Conservation (phyloP, 139 green algal species). For the Tetradesmus obliquus region DNA sequence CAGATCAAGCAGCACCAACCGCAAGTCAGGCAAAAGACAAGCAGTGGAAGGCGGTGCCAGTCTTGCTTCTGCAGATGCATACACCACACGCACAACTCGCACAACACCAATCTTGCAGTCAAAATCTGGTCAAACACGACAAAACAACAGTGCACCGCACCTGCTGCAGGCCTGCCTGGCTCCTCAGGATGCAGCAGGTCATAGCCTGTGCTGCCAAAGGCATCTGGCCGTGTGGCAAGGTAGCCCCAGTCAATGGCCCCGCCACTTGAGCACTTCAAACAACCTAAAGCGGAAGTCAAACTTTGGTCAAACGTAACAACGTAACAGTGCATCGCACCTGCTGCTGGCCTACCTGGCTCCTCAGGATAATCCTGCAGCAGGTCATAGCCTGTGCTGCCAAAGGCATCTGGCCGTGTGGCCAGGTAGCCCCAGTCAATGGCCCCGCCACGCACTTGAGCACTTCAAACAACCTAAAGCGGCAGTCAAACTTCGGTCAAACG, state of each 20-base stretch:
- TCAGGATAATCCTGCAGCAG: constrained; percentile 39
- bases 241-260: constrained; percentile 70
- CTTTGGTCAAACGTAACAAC: too few species aligned
- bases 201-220: constrained; percentile 49
- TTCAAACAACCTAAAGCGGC: too few species aligned
- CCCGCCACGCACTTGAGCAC: constrained; percentile 32
- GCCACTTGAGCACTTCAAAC: neutral
- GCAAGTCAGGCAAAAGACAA: neutral
- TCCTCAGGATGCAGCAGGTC: constrained; percentile 42
- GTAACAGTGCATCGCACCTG: too few species aligned
- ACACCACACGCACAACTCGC: constrained; percentile 3
- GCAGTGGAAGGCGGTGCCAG: neutral
- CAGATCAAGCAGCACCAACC: neutral
- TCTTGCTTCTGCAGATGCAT: neutral
- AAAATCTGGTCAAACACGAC: too few species aligned
- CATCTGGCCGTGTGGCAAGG: constrained; percentile 53
- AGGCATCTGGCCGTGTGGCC: constrained; percentile 51
- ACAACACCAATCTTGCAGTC: too few species aligned
- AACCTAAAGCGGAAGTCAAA: too few species aligned
- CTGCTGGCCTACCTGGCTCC: too few species aligned
- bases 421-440: constrained; percentile 70
- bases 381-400: constrained; percentile 50
- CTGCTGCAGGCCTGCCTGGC: too few species aligned
- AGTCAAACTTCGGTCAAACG: too few species aligned
- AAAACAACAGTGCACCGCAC: too few species aligned